Base-by-base conservation (phyloP, 2,329 filamentous ascomycete species). In the Trichoderma brevicompactum region DNA sequence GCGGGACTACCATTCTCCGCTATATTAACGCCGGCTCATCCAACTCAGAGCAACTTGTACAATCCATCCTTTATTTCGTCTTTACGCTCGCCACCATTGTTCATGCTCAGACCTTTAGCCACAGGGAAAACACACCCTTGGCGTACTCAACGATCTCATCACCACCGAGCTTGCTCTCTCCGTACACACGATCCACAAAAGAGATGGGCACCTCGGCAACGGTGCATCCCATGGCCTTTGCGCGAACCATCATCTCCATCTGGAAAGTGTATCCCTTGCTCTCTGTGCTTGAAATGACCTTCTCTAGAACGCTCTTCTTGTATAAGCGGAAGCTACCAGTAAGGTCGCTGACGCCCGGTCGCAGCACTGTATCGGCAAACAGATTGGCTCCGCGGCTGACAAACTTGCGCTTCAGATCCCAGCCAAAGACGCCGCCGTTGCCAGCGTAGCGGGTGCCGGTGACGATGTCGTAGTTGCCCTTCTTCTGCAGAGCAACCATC, bases 191-290 rank as follows among this genome's bases (percentile, higher is more conserved):
- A 78, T 99, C 96, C 46, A 98, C 95, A 77, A 99, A 99, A 28
- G 87, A 92, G 71, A 99, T 99, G 12, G 95, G 95, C 67, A 97
- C 94, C 83, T 99, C 95, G 15, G 92, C 92, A 38, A 99, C 94
- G 43, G 89, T 91, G 81, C 87, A 96, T 1, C 95, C 94, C 92
- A 97, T 94, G 15, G 91, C 92, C 87, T 97, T 97, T 40, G 95
- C 95, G 68, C 94, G 86, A 8, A 98, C 94, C 89, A 97, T 98
- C 88, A 99, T 91, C 85, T 97, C 94, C 95, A 99, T 99, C 87
- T 99, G 95, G 84, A 99, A 99, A 46, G 91, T 94, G 78, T 98
- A 99, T 2, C 95, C 95, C 82, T 98, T 97, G 77, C 92, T 95
- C 84, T 97, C 90, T 8, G 93, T 97, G 79, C 86, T 92, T 74